phyloP scores from a whole-genome alignment of 2,329 filamentous ascomycete species.

The Metarhizium sp. region DNA sequence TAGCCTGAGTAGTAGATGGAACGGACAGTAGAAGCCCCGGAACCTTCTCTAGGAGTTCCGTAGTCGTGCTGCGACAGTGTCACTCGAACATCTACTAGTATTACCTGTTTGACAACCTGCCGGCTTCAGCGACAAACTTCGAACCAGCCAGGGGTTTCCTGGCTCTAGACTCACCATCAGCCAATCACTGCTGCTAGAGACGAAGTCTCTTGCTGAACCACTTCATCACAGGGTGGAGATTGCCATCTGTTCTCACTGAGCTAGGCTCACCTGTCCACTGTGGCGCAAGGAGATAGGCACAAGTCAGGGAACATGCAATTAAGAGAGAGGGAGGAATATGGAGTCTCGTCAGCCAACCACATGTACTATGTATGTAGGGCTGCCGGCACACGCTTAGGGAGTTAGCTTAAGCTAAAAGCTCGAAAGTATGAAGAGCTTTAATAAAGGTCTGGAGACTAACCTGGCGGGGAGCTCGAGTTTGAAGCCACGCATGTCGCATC shows the following conservation, averaged over 20 bases:
- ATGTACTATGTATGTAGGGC: no score
- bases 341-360: no score
- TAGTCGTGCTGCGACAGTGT: neutral
- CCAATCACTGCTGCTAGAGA: neutral
- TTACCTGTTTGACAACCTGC: neutral
- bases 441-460: no score
- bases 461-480: no score
- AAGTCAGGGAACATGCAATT: neutral
- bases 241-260: no score
- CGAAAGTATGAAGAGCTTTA: no score
- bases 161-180: neutral
- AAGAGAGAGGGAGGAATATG: neutral
- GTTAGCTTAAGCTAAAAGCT: no score
- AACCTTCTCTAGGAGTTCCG: neutral
- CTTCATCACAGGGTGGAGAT: no score
- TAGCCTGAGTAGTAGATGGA: neutral
- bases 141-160: neutral
- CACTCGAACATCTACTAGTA: neutral
- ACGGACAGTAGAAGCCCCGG: neutral
- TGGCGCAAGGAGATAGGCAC: neutral
- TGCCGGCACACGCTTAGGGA: no score
- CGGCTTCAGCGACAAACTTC: slow-evolving; percentile 2
- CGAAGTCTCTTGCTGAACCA: no score
- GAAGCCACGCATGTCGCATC: no score
- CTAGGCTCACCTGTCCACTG: neutral